Evolutionary conservation across 2,329 filamentous ascomycete genomes (phyloP).

Genomic region (Hirsutella rhossiliensis): DNA sequence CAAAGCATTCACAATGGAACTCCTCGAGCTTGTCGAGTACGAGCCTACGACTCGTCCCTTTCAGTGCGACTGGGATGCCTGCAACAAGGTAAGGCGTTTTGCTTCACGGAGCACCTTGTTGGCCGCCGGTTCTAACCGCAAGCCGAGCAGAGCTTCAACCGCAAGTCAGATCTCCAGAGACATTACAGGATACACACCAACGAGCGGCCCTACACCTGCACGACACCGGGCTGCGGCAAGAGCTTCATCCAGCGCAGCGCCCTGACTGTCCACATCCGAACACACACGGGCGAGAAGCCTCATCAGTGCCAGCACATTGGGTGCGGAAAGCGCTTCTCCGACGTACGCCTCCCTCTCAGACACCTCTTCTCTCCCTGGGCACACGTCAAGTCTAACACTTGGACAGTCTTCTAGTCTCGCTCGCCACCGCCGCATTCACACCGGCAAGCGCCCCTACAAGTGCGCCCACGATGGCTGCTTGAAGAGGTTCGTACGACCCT

Average conservation of each 20-base stretch:
- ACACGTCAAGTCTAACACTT: constrained; percentile 4
- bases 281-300: constrained; percentile 61
- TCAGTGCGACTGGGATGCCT: constrained; percentile 50
- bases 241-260: constrained; percentile 62
- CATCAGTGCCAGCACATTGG: constrained; percentile 54
- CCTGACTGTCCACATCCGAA: constrained; percentile 57
- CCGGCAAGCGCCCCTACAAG: constrained; percentile 53
- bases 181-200: constrained; percentile 64
- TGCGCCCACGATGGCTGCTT: constrained; percentile 49
- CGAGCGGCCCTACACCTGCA: constrained; percentile 54
- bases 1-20: constrained; percentile 38
- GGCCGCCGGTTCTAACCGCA: background rate
- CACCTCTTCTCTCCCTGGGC: background rate
- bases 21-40: constrained; percentile 53
- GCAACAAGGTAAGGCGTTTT: constrained; percentile 39
- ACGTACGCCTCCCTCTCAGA: constrained; percentile 33
- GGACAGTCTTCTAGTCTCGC: constrained; percentile 52
- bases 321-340: constrained; percentile 58
- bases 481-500: constrained; percentile 35
- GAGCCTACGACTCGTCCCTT: constrained; percentile 51
- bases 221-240: constrained; percentile 49
- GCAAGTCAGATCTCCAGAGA: constrained; percentile 58
- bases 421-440: constrained; percentile 53
- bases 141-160: constrained; percentile 50
- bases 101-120: too few species aligned